Base-by-base conservation (phyloP, 1,284 basidiomycete genomes). In the Ceratobasidium sp. region DNA sequence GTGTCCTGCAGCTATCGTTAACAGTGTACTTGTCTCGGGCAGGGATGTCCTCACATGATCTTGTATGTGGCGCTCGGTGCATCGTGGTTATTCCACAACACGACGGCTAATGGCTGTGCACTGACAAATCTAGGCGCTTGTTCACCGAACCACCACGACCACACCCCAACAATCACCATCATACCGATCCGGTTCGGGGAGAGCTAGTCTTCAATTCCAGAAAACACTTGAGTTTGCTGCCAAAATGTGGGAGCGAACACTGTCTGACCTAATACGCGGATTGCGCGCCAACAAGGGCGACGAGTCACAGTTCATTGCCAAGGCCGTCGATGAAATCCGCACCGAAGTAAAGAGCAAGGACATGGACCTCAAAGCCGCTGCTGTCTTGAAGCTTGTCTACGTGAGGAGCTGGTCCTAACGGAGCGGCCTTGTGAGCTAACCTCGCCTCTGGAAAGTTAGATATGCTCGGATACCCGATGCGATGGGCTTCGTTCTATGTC, bases 331-430 rank as follows among this genome's bases (percentile, higher is more conserved):
- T 57, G 90, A 99, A 87, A 98, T 99, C 82, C 88, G 95, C 78
- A 88, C 90, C 78, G 98, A 99, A 87, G 92, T 99, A 82, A 94
- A 92, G 85, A 92, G 90, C 82, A 96, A 96, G 83, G 98, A 99
- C 83, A 97, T 99, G 94, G 95, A 96, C 81, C 89, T 99, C 81
- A 99, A 99, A 85, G 96, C 96, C 0, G 96, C 91, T 44, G 98
- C 96, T 0, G 91, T 99, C 56, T 89, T 99, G 83, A 99, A 99
- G 86, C 91, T 99, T 80, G 96, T 95, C 82, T 99, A 99, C 86
- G 96, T 97, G 85, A 85, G 94, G 90, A 50, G 57, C 67, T 33
- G 44, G 33, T 13, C 79, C 28, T 28, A 61, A 59, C 76, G 5
- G 5, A 65, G 54, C n/a, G 57, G 15, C 42, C 13, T 65, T 9